Evolutionary conservation across 1,139 yeast species (phyloP), one percentile per base, ranked within the genome.

Genomic region (Blastobotrys capitulatus): DNA sequence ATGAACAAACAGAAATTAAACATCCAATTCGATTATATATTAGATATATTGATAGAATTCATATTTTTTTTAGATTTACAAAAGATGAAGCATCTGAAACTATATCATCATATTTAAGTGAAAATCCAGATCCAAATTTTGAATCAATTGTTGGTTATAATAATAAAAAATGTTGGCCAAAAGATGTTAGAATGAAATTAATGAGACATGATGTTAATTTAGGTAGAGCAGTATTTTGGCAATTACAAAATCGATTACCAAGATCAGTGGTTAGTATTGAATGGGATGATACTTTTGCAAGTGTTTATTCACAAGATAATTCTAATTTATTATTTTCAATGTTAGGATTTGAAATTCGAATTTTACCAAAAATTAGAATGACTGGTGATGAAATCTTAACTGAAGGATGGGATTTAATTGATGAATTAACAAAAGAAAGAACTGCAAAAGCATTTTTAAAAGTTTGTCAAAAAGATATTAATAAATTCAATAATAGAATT

Each of bases 341-440:
- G 94, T 84, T 94, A 66, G 98, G 98, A 0, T 94, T 94, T 70
- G 98, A 94, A 61, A 84, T 92, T 1, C 73, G 98, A 48, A 83
- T 94, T 31, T 65, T 88, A 44, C 98, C 99, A 2, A 87, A 81
- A 60, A 58, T 69, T 35, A 75, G 97, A 55, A 62, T 61, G 19
- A 82, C 76, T 22, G 66, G 60, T 18, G 60, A 61, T 22, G 69
- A 72, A 7, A 20, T 7, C 6, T 7, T 12, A 16, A 97, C 90
- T 68, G 94, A 97, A 46, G 89, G 85, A 1, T 94, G 99, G 99
- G 95, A 86, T 62, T 72, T 94, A 47, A 70, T 83, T 9, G 79
- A 90, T 58, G 82, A 80, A 44, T 63, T 66, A 1, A 79, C 96
- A 0, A 86, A 85, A 62, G 96, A 89, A 60, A 74, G 96, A 52